A percentile compares a stretch with the other conserved stretches of the same genome.
These are phyloP conservation scores for Saccharomyces hybrid DNA, from an alignment of 1,139 yeast species.

Conservation along the genomic window DNA sequence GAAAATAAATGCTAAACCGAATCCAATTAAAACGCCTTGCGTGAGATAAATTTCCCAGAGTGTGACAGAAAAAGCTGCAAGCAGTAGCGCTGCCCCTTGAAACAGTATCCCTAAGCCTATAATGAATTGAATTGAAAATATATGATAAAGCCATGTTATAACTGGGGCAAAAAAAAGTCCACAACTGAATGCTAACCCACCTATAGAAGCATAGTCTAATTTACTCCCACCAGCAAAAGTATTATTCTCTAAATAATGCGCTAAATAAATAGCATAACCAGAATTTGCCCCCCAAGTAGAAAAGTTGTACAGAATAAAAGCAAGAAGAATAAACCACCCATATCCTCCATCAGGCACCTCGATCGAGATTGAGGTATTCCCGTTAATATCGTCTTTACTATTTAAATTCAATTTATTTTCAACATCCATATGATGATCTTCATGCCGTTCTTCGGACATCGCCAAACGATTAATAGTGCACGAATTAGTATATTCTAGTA, in stretches of 20 bases:
- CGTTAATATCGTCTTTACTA: background rate
- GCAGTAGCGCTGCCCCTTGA: conserved; percentile 46
- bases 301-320: conserved; percentile 43
- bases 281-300: conserved; percentile 67
- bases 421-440: background rate
- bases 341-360: conserved; percentile 45
- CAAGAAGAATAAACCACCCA: conserved; percentile 56
- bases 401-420: background rate
- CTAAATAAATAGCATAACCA: conserved; percentile 53
- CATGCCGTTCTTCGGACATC: background rate
- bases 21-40: conserved; percentile 56
- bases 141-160: conserved; percentile 30
- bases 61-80: conserved; percentile 52
- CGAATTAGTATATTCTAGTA: background rate
- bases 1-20: conserved; percentile 48
- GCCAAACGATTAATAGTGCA: background rate
- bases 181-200: conserved; percentile 52
- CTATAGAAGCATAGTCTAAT: conserved; percentile 54
- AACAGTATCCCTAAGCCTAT: conserved; percentile 38
- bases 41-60: conserved; percentile 54
- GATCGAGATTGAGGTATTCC: conserved; percentile 1
- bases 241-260: conserved; percentile 40
- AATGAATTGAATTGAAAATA: conserved; percentile 22
- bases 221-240: conserved; percentile 46
- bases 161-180: conserved; percentile 51